These are phyloP conservation scores for Babesia ovata DNA, from an alignment of 169 alveolate genomes.

Conservation along the genomic window DNA sequence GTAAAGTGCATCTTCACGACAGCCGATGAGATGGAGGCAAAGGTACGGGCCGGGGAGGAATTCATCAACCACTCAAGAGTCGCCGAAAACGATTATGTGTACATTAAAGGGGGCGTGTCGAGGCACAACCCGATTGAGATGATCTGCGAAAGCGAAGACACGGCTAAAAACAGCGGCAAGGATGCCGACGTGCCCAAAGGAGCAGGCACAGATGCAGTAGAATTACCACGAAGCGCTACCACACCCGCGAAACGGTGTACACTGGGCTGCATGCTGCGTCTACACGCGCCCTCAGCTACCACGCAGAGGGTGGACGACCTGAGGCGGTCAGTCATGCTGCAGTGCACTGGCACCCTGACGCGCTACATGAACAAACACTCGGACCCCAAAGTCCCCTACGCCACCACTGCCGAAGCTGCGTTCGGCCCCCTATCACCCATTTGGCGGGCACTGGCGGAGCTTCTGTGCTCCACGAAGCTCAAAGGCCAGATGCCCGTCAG, in stretches of 20 bases:
- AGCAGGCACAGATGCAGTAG: not conserved
- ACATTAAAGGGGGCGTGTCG: conserved; percentile 2
- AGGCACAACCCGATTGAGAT: conserved; percentile 7
- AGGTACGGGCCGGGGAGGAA: conserved; percentile 19
- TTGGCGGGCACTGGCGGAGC: conserved; percentile 22
- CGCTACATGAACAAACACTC: not conserved
- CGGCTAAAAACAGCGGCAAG: not conserved
- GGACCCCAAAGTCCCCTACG: not conserved
- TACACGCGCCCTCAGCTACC: not conserved
- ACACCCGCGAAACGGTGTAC: not conserved
- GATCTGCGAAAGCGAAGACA: conserved; percentile 1
- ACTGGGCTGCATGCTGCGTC: conserved; percentile 9
- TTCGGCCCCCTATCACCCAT: conserved; percentile 18
- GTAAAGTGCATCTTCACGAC: conserved; percentile 25
- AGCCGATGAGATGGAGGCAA: conserved; percentile 33
- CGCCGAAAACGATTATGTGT: conserved; percentile 10
- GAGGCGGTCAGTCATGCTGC: conserved; percentile 17
- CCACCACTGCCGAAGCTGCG: not conserved
- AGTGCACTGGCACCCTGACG: conserved; percentile 6
- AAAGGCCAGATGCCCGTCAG: not conserved
- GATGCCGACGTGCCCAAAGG: not conserved
- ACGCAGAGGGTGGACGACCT: not conserved
- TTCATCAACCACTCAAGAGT: conserved; percentile 28
- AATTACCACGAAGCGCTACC: not conserved
- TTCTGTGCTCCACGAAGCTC: not conserved